These are phyloP conservation scores for Calycina marina DNA, from an alignment of 2,329 filamentous ascomycete species.

Conservation along the genomic window DNA sequence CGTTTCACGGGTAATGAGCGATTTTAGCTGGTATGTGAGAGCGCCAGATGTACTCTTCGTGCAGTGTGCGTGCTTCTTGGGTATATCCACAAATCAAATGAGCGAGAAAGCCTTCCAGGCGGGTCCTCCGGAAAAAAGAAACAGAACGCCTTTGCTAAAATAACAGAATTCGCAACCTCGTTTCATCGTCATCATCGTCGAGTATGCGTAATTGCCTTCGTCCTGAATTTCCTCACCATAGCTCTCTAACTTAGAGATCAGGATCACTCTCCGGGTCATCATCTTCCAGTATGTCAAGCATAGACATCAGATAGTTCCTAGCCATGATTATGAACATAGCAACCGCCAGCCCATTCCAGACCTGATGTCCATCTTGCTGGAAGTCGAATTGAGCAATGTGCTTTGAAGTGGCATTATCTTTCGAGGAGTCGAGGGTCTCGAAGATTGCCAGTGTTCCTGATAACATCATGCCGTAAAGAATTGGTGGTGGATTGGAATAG, in stretches of 20 bases:
- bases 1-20: no score
- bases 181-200: no score
- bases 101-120: no score
- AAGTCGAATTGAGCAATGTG: constrained; percentile 21
- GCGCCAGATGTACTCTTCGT: no score
- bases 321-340: constrained; percentile 20
- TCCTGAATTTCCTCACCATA: no score
- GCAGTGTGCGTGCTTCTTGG: no score
- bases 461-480: constrained; percentile 23
- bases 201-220: no score
- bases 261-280: constrained; percentile 14
- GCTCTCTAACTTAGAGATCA: constrained; percentile 15
- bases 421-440: constrained; percentile 19
- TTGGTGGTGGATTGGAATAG: constrained; percentile 16
- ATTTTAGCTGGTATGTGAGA: no score
- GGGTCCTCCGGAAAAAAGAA: no score
- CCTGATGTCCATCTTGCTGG: constrained; percentile 15
- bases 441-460: constrained; percentile 16
- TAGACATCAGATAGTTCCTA: constrained; percentile 20
- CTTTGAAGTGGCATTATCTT: constrained; percentile 13
- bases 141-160: no score
- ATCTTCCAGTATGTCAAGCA: constrained; percentile 17
- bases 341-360: constrained; percentile 24
- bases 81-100: no score
- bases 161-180: no score